phyloP scores from a whole-genome alignment of 352 stramenopile species.

The Phytophthora tubulina region DNA sequence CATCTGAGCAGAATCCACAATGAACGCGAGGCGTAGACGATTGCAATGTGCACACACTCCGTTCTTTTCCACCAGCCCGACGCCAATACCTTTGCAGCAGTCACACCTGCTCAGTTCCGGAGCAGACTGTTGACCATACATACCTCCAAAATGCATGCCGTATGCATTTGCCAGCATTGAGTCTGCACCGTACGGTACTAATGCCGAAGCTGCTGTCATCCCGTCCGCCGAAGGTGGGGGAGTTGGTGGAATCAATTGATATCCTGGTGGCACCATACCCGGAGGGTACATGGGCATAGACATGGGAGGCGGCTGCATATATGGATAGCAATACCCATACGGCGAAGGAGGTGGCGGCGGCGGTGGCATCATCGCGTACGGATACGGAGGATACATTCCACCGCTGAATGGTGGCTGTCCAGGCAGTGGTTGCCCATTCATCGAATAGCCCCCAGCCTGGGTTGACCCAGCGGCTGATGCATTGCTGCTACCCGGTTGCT shows the following conservation, averaged over 20 bases:
- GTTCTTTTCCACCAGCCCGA: constrained; percentile 77
- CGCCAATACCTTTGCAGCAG: constrained; percentile 58
- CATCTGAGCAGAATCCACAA: constrained; percentile 73
- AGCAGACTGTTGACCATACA: constrained; percentile 30
- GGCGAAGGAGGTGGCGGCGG: constrained; percentile 24
- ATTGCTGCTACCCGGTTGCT: constrained; percentile 17
- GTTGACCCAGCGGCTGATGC: constrained; percentile 4
- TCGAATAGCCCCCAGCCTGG: constrained; percentile 7
- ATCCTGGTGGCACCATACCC: constrained; percentile 35
- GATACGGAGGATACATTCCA: constrained; percentile 48
- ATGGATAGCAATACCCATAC: constrained; percentile 56
- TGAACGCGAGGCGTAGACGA: constrained; percentile 71
- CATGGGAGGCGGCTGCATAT: constrained; percentile 43
- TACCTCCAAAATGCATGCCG: constrained; percentile 18
- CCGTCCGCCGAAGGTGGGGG: constrained; percentile 32
- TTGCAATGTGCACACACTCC: constrained; percentile 77
- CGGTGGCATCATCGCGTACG: constrained; percentile 49
- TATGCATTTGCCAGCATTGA: constrained; percentile 28
- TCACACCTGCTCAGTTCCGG: constrained; percentile 61
- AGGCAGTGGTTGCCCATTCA: constrained; percentile 23
- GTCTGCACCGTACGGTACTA: constrained; percentile 50
- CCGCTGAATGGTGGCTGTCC: constrained; percentile 28
- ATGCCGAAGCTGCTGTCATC: constrained; percentile 34
- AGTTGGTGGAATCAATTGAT: constrained; percentile 30
- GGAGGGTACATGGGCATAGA: constrained; percentile 45